Conservation (phyloP, 2,329 filamentous ascomycete genomes). For the Penicillium sp. region DNA sequence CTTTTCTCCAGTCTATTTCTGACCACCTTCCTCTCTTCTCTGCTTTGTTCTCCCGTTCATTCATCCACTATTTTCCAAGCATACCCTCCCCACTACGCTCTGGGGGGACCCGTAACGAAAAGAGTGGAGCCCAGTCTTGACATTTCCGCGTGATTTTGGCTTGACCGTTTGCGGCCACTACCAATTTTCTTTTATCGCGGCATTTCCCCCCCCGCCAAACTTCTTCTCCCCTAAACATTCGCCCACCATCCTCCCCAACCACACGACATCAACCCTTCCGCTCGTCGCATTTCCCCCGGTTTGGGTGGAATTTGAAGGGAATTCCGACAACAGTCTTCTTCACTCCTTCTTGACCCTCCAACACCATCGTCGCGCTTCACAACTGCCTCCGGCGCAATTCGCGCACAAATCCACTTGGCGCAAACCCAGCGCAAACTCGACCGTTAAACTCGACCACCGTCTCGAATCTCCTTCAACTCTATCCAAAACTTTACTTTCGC, state of each 20-base stretch:
- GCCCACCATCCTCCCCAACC: constrained; percentile 49
- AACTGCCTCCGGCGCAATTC: constrained; percentile 35
- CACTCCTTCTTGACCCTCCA: constrained; percentile 20
- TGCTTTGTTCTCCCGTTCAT: not conserved
- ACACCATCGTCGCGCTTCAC: constrained; percentile 22
- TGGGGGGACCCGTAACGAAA: not conserved
- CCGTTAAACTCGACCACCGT: constrained; percentile 1
- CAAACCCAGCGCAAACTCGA: constrained; percentile 21
- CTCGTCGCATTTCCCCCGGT: constrained; percentile 36
- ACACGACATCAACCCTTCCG: constrained; percentile 61
- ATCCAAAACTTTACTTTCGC: not conserved
- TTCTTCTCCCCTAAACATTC: constrained; percentile 15
- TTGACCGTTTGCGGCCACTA: constrained; percentile 26
- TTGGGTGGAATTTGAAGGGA: constrained; percentile 27
- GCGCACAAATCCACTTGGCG: constrained; percentile 24
- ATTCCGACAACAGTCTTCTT: constrained; percentile 6
- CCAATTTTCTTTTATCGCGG: constrained; percentile 30
- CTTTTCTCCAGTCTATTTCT: not conserved
- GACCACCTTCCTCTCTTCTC: not conserved
- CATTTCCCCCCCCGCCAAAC: constrained; percentile 19
- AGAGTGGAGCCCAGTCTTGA: constrained; percentile 15
- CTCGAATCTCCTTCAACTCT: not conserved
- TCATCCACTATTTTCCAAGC: not conserved
- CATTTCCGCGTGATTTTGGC: constrained; percentile 22
- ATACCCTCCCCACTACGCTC: not conserved